Conservation (phyloP, 805 yeast species). For the Schizosaccharomyces osmophilus region DNA sequence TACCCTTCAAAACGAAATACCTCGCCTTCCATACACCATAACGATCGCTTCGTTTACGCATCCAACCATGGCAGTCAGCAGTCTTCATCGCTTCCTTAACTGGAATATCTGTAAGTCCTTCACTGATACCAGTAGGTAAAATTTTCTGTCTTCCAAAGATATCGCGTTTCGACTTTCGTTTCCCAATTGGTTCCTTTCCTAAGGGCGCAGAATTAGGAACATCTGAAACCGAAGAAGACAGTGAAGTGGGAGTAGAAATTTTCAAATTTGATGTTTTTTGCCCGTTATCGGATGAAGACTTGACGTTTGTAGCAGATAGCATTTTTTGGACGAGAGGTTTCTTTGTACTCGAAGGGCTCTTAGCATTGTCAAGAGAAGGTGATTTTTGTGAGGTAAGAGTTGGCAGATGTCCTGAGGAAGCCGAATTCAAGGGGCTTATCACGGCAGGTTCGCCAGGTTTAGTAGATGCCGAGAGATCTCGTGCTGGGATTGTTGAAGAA, state of each 20-base stretch:
- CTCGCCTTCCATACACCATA: slow-evolving; percentile 75
- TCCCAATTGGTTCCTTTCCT: background rate
- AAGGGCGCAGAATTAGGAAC: background rate
- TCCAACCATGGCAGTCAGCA: slow-evolving; percentile 77
- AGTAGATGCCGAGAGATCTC: too few relatives aligned
- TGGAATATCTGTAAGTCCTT: slow-evolving; percentile 55
- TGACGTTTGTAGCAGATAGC: too few relatives aligned
- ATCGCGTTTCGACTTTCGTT: background rate
- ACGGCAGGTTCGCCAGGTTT: too few relatives aligned
- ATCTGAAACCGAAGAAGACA: background rate
- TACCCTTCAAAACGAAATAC: slow-evolving; percentile 49
- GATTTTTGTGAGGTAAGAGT: too few relatives aligned
- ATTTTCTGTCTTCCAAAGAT: background rate
- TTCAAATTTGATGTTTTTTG: too few relatives aligned
- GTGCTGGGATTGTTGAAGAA: too few relatives aligned
- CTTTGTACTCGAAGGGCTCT: too few relatives aligned
- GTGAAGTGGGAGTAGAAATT: background rate
- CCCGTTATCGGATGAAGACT: too few relatives aligned
- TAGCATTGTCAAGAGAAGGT: too few relatives aligned
- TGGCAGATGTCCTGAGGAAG: too few relatives aligned
- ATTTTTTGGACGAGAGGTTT: too few relatives aligned
- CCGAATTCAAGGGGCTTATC: too few relatives aligned
- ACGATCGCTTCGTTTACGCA: slow-evolving; percentile 65
- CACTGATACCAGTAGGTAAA: slow-evolving; percentile 14
- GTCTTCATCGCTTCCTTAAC: slow-evolving; percentile 57